Evolutionary conservation across 2,329 filamentous ascomycete genomes (phyloP).

Genomic region (Alternaria sp.): DNA sequence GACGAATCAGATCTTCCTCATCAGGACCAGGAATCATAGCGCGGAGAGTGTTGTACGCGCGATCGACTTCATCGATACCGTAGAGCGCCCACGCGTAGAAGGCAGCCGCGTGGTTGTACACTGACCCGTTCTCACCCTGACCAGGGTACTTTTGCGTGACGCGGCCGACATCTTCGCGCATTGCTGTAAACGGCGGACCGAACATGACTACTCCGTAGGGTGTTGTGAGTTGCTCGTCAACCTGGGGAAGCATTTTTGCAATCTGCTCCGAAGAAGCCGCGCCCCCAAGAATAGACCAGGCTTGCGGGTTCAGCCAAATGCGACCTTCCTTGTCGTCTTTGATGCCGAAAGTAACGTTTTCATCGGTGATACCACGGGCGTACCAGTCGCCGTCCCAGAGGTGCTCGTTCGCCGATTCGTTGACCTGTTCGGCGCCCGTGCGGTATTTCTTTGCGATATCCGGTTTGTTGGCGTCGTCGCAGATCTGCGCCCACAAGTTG

Average conservation of each 20-base stretch:
- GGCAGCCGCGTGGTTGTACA: slow-evolving; percentile 66
- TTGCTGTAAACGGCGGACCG: slow-evolving; percentile 62
- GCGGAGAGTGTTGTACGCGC: slow-evolving; percentile 61
- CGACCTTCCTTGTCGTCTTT: slow-evolving; percentile 62
- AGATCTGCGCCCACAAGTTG: slow-evolving; percentile 64
- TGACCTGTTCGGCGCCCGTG: slow-evolving; percentile 57
- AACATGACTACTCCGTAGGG: slow-evolving; percentile 67
- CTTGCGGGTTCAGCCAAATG: slow-evolving; percentile 68
- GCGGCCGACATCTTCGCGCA: slow-evolving; percentile 67
- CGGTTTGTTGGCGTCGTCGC: slow-evolving; percentile 55
- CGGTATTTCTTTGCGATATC: slow-evolving; percentile 58
- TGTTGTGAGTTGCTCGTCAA: slow-evolving; percentile 62
- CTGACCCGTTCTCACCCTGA: slow-evolving; percentile 66
- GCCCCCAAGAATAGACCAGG: slow-evolving; percentile 65
- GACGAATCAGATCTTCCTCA: slow-evolving; percentile 61
- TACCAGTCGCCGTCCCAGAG: slow-evolving; percentile 68
- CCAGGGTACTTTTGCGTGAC: slow-evolving; percentile 68
- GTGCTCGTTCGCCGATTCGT: slow-evolving; percentile 61
- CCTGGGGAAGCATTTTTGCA: slow-evolving; percentile 57
- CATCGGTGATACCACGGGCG: slow-evolving; percentile 66
- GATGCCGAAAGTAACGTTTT: slow-evolving; percentile 62
- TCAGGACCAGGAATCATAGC: slow-evolving; percentile 64
- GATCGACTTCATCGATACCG: slow-evolving; percentile 59
- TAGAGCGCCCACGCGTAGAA: slow-evolving; percentile 67
- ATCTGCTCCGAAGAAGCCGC: slow-evolving; percentile 58